Conservation (phyloP, 805 yeast genomes). For the Cyberlindnera mrakii region DNA sequence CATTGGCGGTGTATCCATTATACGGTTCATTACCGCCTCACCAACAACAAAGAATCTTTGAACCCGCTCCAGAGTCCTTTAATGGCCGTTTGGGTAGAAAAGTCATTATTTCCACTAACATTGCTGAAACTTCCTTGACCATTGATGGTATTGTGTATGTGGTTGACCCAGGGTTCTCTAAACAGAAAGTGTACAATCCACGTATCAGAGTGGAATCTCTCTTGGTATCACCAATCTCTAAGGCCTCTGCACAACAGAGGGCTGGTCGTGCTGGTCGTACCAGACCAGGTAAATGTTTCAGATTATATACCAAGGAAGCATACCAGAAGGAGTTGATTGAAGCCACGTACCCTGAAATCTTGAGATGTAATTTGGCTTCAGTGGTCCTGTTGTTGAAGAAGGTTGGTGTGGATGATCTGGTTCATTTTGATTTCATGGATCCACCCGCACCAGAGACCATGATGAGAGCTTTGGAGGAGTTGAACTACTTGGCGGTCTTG, state of each 20-base stretch:
- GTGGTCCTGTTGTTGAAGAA: conserved; percentile 92
- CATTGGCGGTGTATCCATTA: conserved; percentile 81
- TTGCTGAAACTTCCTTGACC: conserved; percentile 96
- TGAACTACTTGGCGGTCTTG: conserved; percentile 83
- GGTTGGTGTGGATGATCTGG: conserved; percentile 91
- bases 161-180: conserved; percentile 95
- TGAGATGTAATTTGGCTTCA: conserved; percentile 83
- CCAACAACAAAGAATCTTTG: conserved; percentile 90
- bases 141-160: conserved; percentile 97
- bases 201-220: conserved; percentile 92
- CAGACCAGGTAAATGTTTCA: conserved; percentile 95
- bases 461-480: conserved; percentile 98
- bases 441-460: conserved; percentile 99
- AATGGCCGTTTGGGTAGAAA: conserved; percentile 93
- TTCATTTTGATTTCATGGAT: conserved; percentile 97
- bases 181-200: conserved; percentile 95
- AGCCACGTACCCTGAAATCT: conserved; percentile 93
- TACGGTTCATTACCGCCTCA: conserved; percentile 96
- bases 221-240: conserved; percentile 91
- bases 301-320: conserved; percentile 95
- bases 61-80: conserved; percentile 72
- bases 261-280: conserved; percentile 99
- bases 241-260: conserved; percentile 96
- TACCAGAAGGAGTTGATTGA: conserved; percentile 89
- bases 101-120: conserved; percentile 86